Base-by-base conservation (phyloP, 441 rosid genomes). In the Euphorbia neoarborescens region DNA sequence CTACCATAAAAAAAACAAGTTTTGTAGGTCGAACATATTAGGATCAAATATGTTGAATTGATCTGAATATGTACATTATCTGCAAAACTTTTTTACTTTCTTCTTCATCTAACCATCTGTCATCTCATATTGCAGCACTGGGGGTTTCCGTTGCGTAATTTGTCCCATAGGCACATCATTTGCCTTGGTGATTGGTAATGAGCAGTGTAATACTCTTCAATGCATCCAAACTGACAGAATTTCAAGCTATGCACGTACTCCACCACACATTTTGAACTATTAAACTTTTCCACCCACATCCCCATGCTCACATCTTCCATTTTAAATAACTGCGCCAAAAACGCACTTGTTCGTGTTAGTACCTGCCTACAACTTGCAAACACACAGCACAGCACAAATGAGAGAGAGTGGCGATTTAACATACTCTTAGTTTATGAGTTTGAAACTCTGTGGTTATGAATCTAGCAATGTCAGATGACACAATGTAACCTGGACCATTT, bases 281-380 rank as follows among this genome's bases (percentile, higher is more conserved):
- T 91, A 81, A 88, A 94, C 54, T 83, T 83, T 87, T 88, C 93
- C 73, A 93, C 97, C 98, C 97, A 93, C 96, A 93, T 87, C 81
- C 98, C 98, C 84, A 93, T 85, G 70, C 98, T 93, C 75, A 93
- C 96, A 38, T 93, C 98, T 78, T 93, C 98, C 98, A 93, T 93
- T 88, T 89, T 93, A 77, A 91, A 94, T 69, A 94, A 66, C 96
- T 94, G 90, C 81, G 77, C 15, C 62, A 71, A 56, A 14, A n/a
- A 48, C 24, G 53, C 42, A 40, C 15, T 9, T 9, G 65, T 60
- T 76, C 27, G 24, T 25, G 14, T 62, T 17, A 15, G 4, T 48
- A 4, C 59, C 59, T 10, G 44, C 44, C 44, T 38, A 38, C 44
- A 38, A 38, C 44, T 38, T 38, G 8, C 44, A 38, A 1, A 38